Conservation (phyloP, 805 yeast species). For the Lipomyces yamadae region DNA sequence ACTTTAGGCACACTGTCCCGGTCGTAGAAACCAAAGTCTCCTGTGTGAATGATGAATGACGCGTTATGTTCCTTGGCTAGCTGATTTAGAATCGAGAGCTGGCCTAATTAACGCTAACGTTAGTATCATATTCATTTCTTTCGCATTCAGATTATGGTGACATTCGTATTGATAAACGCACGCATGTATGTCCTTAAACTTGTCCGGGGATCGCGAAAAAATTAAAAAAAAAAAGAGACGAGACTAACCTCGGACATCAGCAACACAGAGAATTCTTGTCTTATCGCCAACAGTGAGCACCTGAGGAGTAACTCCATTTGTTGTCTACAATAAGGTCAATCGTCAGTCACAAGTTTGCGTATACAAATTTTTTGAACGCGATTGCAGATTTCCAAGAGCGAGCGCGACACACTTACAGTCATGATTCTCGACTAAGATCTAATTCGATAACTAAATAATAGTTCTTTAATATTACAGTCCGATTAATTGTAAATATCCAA, state of each 20-base stretch:
- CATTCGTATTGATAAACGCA: neutral
- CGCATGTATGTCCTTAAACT: neutral
- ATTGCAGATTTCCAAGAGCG: neutral
- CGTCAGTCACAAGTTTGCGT: neutral
- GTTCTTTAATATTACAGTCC: neutral
- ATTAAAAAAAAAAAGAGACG: no score
- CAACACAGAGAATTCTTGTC: constrained; percentile 34
- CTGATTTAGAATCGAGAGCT: constrained; percentile 55
- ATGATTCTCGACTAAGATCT: neutral
- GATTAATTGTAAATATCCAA: neutral
- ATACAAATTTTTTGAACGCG: neutral
- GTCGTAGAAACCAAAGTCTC: constrained; percentile 81
- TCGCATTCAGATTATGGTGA: neutral
- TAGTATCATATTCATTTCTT: neutral
- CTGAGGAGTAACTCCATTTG: constrained; percentile 29
- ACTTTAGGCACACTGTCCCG: constrained; percentile 58
- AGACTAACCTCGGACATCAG: constrained; percentile 34
- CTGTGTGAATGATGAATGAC: constrained; percentile 65
- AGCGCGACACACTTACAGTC: neutral
- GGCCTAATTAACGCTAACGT: constrained; percentile 41
- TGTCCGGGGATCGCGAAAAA: neutral
- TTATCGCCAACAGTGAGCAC: constrained; percentile 19
- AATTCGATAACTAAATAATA: neutral
- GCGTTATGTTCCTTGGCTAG: constrained; percentile 57
- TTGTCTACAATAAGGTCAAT: constrained; percentile 12